A percentile compares a stretch with the other conserved stretches of the same genome.
These are phyloP conservation scores for Suillus weaverae DNA, from an alignment of 768 basidiomycete genomes.

Conservation along the genomic window DNA sequence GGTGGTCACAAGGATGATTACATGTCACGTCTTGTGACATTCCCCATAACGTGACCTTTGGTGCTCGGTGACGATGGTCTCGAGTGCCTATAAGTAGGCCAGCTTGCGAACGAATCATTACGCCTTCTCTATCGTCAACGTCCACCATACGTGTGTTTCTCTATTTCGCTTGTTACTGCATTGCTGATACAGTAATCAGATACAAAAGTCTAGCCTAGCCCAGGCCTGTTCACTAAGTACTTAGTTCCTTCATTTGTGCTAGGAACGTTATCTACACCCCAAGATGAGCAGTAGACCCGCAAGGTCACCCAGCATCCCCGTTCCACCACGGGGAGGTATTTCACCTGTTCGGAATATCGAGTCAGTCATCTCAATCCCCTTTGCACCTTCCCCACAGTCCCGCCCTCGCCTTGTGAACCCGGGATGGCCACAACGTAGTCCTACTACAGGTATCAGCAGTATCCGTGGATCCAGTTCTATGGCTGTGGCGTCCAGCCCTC, in stretches of 20 bases:
- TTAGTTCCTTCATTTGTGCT: background rate
- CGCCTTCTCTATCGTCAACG: background rate
- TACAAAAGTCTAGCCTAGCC: background rate
- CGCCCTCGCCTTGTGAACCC: slow-evolving; percentile 42
- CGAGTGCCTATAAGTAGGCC: slow-evolving; percentile 10
- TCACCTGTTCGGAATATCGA: slow-evolving; percentile 62
- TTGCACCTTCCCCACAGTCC: slow-evolving; percentile 37
- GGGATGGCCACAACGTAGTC: slow-evolving; percentile 28
- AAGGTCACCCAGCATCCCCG: slow-evolving; percentile 68
- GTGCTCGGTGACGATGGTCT: slow-evolving; percentile 8
- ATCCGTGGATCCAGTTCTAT: slow-evolving; percentile 34
- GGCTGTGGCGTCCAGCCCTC: slow-evolving; percentile 32
- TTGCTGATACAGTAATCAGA: background rate
- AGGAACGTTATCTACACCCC: slow-evolving; percentile 1
- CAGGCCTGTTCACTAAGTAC: background rate
- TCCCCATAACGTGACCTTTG: slow-evolving; percentile 20
- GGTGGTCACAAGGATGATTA: slow-evolving; percentile 19
- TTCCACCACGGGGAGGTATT: slow-evolving; percentile 47
- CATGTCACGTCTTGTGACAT: slow-evolving; percentile 32
- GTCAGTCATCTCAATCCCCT: slow-evolving; percentile 63
- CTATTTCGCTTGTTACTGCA: background rate
- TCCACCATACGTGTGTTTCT: background rate
- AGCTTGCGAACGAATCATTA: background rate
- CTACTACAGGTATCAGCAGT: slow-evolving; percentile 36
- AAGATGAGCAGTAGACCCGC: slow-evolving; percentile 52